Base-by-base conservation (phyloP, 2,329 filamentous ascomycete species). In the Colletotrichum sp. region DNA sequence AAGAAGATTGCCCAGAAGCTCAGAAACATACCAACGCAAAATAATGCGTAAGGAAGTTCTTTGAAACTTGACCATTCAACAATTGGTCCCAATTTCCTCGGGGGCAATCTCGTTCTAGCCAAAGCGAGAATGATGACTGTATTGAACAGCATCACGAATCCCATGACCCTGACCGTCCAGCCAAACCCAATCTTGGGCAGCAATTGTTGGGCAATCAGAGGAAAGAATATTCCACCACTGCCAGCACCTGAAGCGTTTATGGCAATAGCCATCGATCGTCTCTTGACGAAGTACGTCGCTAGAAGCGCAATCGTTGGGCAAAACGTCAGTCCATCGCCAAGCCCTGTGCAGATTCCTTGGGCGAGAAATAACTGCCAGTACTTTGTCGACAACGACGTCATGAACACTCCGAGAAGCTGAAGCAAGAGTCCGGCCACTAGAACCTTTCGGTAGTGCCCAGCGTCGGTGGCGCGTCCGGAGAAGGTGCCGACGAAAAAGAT, bases 191-290 rank as follows among this genome's bases (percentile, higher is more conserved):
- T 24, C 1, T 55, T 24, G 2, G 61, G 30, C 32, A 74, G 18
- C 4, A 48, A n/a, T 4, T 55, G 52, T 7, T 76, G 63, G 7
- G 68, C 71, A 36, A 76, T 76, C n/a, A 58, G 5, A 0, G 93
- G 92, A 79, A 92, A 94, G 7, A 94, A 86, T 30, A 94, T 84
- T 0, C 92, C 92, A 2, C 93, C 93, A 0, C 89, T 90, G 0
- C 88, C 88, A 34, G 90, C 90, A 1, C 93, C 93, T 0, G 88
- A 89, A 0, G 91, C 90, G 13, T 87, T 87, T 10, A 92, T 86
- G 0, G 91, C 91, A 21, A 94, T 86, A 2, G 92, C 92, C 7
- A 93, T 84, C 0, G 87, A 88, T 4, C 90, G 86, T 18, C 89
- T 89, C 34, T 82, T 88, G 9, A 85, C 85, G 78, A 94, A 94